Base-by-base conservation (phyloP, 306 rosid species). In the Medicago lupulina region DNA sequence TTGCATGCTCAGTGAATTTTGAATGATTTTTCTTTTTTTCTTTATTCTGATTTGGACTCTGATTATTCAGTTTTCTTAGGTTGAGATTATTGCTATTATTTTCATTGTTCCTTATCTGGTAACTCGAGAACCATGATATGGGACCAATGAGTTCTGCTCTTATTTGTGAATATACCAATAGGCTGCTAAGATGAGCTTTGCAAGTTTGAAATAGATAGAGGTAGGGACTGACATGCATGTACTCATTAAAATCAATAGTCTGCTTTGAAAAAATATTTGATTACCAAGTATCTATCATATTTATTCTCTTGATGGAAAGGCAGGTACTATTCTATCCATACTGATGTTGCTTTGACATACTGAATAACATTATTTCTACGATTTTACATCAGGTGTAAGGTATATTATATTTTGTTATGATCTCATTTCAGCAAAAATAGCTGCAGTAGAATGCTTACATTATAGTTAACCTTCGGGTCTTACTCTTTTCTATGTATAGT, bases 191-290 rank as follows among this genome's bases (percentile, higher is more conserved):
- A 87, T 88, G 7, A 62, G 92, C 77, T 76, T 92, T 76, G 96
- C 98, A 28, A 92, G 92, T 69, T 85, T 92, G 79, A 94, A 94
- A 86, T 88, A 83, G 86, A 94, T 90, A 86, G 96, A 94, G 96
- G 98, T 94, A 87, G 67, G 11, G 28, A 23, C 19, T 79, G 76
- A 50, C 40, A 76, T 65, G 34, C 57, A 28, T 63, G 61, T 55
- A 68, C 66, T 65, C 46, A 44, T 69, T 75, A 44, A 39, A 63
- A 15, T n/a, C n/a, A n/a, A n/a, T n/a, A n/a, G n/a, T n/a, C n/a
- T n/a, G n/a, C n/a, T n/a, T n/a, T n/a, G n/a, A n/a, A n/a, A n/a
- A n/a, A n/a, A n/a, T n/a, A n/a, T n/a, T n/a, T n/a, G n/a, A n/a
- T n/a, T n/a, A n/a, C n/a, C n/a, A n/a, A n/a, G n/a, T n/a, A n/a